Evolutionary conservation across 768 basidiomycete genomes (phyloP).

Genomic region (Boletus rex-veris): DNA sequence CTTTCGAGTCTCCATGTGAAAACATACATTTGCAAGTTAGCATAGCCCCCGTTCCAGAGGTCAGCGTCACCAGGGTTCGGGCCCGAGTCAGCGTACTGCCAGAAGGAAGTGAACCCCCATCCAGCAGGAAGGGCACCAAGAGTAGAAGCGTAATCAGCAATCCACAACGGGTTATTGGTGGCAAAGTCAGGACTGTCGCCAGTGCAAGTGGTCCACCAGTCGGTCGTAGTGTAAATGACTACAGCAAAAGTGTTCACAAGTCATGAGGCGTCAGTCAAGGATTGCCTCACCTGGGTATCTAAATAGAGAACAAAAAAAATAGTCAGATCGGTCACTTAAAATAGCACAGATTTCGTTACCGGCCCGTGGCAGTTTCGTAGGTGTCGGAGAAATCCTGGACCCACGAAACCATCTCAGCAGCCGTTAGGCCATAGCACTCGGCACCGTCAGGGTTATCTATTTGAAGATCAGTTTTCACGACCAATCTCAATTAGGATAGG

Average conservation of each 20-base stretch:
- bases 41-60: conserved; percentile 50
- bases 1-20: neutral
- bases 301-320: neutral
- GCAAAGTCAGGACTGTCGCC: conserved; percentile 53
- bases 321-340: neutral
- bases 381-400: conserved; percentile 59
- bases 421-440: conserved; percentile 52
- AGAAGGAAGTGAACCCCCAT: conserved; percentile 54
- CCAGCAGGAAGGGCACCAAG: conserved; percentile 58
- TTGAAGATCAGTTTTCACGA: neutral
- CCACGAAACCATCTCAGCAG: conserved; percentile 60
- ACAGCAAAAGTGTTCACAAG: neutral
- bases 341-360: conserved; percentile 31
- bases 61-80: conserved; percentile 57
- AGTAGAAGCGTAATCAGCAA: conserved; percentile 49
- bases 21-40: conserved; percentile 39
- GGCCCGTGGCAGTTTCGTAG: conserved; percentile 45
- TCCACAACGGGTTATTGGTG: conserved; percentile 54
- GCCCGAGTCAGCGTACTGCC: conserved; percentile 58
- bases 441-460: conserved; percentile 51
- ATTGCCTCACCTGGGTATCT: conserved; percentile 40
- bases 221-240: conserved; percentile 62
- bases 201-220: conserved; percentile 70
- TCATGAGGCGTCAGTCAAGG: neutral
- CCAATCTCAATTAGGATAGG: neutral